Evolutionary conservation across 2,329 filamentous ascomycete genomes (phyloP).

Genomic region (Lasiodiplodia gonubiensis): DNA sequence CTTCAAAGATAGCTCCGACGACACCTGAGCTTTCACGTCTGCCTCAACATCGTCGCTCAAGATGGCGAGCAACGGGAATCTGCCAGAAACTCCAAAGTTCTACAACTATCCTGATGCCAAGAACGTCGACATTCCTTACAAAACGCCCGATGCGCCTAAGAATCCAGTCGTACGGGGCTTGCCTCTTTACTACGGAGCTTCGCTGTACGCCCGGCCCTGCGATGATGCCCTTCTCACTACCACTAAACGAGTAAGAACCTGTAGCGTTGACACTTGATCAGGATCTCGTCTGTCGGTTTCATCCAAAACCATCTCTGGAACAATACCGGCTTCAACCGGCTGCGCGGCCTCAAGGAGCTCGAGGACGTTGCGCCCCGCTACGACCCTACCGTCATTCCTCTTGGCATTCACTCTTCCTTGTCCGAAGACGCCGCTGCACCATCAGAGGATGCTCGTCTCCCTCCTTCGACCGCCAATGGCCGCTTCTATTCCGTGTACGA

Average conservation of each 20-base stretch:
- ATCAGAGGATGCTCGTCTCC: not conserved
- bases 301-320: constrained; percentile 71
- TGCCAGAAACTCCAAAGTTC: constrained; percentile 2
- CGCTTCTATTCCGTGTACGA: constrained; percentile 67
- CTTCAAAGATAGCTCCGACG: not conserved
- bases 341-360: constrained; percentile 62
- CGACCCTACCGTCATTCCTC: constrained; percentile 63
- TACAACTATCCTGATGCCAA: constrained; percentile 45
- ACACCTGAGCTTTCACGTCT: not conserved
- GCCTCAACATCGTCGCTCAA: not conserved
- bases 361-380: constrained; percentile 60
- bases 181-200: constrained; percentile 65
- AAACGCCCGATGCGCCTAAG: constrained; percentile 46
- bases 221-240: constrained; percentile 17
- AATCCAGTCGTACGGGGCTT: constrained; percentile 75
- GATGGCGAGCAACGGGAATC: constrained; percentile 5
- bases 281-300: constrained; percentile 64
- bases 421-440: not conserved
- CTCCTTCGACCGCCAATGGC: constrained; percentile 30
- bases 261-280: constrained; percentile 40
- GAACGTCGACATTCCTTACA: constrained; percentile 42
- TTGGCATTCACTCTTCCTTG: constrained; percentile 31
- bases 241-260: not conserved
- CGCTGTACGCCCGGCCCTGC: constrained; percentile 56
- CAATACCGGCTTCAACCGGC: constrained; percentile 69